These are phyloP conservation scores for grape (Vitis vinifera) DNA, from an alignment of 164 flowering plant genomes.

Conservation along the genomic window DNA sequence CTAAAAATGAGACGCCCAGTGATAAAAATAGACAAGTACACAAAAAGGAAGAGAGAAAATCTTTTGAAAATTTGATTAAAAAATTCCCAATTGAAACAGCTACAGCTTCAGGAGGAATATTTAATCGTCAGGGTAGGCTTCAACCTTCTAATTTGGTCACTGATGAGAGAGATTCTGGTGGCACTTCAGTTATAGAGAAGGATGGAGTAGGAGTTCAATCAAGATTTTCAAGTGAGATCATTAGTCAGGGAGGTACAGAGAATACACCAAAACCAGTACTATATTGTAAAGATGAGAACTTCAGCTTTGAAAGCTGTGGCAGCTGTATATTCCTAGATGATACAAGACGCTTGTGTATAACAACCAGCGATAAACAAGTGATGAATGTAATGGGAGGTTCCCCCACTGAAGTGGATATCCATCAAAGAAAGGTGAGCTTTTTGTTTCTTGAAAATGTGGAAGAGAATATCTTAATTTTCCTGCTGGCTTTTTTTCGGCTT, in stretches of 20 bases:
- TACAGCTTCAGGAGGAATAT: conserved; percentile 16
- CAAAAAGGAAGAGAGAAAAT: conserved; percentile 10
- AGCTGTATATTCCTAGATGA: conserved; percentile 55
- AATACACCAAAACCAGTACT: conserved; percentile 13
- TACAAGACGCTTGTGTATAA: conserved; percentile 42
- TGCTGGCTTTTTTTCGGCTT: not conserved
- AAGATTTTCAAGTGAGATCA: conserved; percentile 5
- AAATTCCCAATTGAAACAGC: conserved; percentile 19
- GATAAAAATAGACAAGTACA: not conserved
- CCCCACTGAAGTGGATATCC: conserved; percentile 7
- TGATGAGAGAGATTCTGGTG: conserved; percentile 9
- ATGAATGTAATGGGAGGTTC: conserved; percentile 30
- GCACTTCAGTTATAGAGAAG: conserved; percentile 7
- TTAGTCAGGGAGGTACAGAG: conserved; percentile 14
- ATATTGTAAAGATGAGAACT: conserved; percentile 8
- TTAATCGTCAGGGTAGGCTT: conserved; percentile 4
- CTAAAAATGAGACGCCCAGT: conserved; percentile 2
- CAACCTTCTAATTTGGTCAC: not conserved
- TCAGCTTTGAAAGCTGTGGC: conserved; percentile 27
- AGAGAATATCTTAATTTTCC: conserved; percentile 30
- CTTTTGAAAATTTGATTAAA: conserved; percentile 14
- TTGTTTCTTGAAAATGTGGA: conserved; percentile 10
- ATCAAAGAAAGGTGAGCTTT: conserved; percentile 15
- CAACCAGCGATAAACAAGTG: conserved; percentile 40
- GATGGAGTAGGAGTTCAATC: conserved; percentile 7